Percentiles rank a stretch among this genome's conserved stretches.
Evolutionary conservation across 2,329 filamentous ascomycete genomes (phyloP).

Genomic region (Sphaerulina musiva): DNA sequence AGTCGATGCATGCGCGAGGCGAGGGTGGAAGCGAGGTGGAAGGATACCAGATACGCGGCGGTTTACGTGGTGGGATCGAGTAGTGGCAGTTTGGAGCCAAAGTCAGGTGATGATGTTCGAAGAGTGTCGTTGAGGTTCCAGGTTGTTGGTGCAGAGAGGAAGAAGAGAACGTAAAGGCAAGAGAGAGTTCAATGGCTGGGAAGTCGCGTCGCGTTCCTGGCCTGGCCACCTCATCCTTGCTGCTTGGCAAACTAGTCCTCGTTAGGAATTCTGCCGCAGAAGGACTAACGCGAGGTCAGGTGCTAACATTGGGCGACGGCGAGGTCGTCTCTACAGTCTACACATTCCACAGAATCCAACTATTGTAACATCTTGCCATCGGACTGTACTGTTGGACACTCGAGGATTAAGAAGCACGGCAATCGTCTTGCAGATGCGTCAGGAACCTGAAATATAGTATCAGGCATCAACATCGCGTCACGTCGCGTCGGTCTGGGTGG

Average conservation of each 20-base stretch:
- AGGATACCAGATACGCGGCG: constrained; percentile 19
- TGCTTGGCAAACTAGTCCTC: no score
- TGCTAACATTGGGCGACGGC: not conserved
- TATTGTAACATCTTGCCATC: no score
- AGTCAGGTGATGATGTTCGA: constrained; percentile 12
- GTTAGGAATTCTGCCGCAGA: no score
- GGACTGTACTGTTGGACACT: no score
- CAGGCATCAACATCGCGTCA: constrained; percentile 5
- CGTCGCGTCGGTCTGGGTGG: constrained; percentile 3
- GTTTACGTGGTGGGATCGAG: constrained; percentile 14
- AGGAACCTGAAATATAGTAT: not conserved
- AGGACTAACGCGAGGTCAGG: constrained; percentile 2
- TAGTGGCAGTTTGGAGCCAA: constrained; percentile 7
- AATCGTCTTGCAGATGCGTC: no score
- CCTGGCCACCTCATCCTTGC: not conserved
- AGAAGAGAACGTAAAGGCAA: not conserved
- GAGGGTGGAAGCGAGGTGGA: constrained; percentile 13
- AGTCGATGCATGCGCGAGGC: constrained; percentile 14
- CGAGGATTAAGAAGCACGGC: no score
- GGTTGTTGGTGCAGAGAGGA: constrained; percentile 2
- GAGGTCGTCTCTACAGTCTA: not conserved
- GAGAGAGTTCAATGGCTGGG: constrained; percentile 7
- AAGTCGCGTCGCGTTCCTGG: not conserved
- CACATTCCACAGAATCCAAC: no score
- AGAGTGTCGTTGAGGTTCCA: not conserved